Base-by-base conservation (phyloP, 768 basidiomycete genomes). In the Hericium erinaceus region DNA sequence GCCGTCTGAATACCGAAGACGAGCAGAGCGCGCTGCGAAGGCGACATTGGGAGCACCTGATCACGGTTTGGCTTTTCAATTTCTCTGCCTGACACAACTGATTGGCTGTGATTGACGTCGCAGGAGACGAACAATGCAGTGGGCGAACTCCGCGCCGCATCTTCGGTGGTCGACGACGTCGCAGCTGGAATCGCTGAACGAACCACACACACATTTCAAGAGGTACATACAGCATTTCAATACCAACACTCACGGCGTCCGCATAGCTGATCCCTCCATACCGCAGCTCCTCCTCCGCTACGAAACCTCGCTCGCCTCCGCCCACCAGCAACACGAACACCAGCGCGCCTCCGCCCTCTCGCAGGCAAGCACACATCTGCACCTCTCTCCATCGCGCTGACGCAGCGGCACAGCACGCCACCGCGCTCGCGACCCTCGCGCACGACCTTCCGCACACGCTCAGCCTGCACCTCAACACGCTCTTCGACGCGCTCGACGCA, bases 21-120 rank as follows among this genome's bases (percentile, higher is more conserved):
- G 53, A 61, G 33, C 39, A 39, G 13, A 60, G 60, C 33, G 55
- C 55, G 16, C 50, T 55, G 33, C 46, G 16, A 20, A 37, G 22
- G 3, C 8, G 28, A 8, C 52, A 54, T 33, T 63, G 60, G 62
- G 24, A 56, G 38, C 33, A 57, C 6, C 48, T 61, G 22, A 54
- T 62, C 18, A 39, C 15, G 18, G 61, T 62, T 46, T 48, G 55
- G 49, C 44, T 9, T 8, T 15, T 26, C 12, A 22, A 24, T 20
- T 33, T 4, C 15, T 15, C 5, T 26, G 6, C 4, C n/a, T 12
- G 7, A 15, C 20, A 33, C 15, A 16, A 26, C 40, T 50, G 22
- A 20, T 8, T 20, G 26, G 49, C 18, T 2, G 8, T 39, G 16
- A 37, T 16, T 9, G 7, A 38, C 11, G 22, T 4, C 24, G 24